Percentiles rank a stretch among this genome's conserved stretches.
Evolutionary conservation across 108 stramenopile species (phyloP).

Genomic region (Cylindrotheca fusiformis): DNA sequence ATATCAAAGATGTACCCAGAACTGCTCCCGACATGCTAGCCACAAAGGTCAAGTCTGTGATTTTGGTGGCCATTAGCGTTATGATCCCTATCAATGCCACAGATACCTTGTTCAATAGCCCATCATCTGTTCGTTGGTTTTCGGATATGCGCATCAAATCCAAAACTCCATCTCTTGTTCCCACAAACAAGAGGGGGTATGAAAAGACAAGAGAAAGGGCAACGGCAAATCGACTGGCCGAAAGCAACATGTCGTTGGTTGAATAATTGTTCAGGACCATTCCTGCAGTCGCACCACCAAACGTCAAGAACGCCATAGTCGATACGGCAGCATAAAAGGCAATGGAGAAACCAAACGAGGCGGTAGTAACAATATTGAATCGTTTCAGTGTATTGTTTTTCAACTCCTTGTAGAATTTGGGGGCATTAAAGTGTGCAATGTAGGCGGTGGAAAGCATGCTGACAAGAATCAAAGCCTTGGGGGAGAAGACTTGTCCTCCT

Average conservation of each 20-base stretch:
- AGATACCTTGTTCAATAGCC: conserved; percentile 40
- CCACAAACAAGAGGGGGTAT: conserved; percentile 88
- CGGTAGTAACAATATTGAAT: conserved; percentile 74
- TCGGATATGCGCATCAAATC: conserved; percentile 45
- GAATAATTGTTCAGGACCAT: conserved; percentile 92
- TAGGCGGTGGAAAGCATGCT: conserved; percentile 92
- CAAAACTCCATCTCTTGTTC: conserved; percentile 65
- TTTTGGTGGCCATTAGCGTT: conserved; percentile 50
- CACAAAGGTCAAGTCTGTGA: conserved; percentile 77
- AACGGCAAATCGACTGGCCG: conserved; percentile 73
- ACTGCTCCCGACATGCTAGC: conserved; percentile 86
- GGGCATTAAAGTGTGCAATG: conserved; percentile 94
- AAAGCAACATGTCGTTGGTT: conserved; percentile 65
- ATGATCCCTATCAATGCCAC: conserved; percentile 47
- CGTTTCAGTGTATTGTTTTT: conserved; percentile 75
- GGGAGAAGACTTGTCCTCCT: conserved; percentile 9
- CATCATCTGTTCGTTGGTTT: conserved; percentile 7
- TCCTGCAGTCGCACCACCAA: conserved; percentile 70
- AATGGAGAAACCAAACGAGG: conserved; percentile 68
- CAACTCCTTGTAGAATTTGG: conserved; percentile 86
- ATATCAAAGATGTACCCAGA: conserved; percentile 88
- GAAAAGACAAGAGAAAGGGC: conserved; percentile 82
- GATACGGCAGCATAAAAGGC: conserved; percentile 56
- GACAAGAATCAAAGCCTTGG: conserved; percentile 66
- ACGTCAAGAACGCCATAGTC: conserved; percentile 83